Evolutionary conservation across 2,329 filamentous ascomycete genomes (phyloP), one percentile per base, ranked within the genome.

Genomic region (Fusarium floridanum): DNA sequence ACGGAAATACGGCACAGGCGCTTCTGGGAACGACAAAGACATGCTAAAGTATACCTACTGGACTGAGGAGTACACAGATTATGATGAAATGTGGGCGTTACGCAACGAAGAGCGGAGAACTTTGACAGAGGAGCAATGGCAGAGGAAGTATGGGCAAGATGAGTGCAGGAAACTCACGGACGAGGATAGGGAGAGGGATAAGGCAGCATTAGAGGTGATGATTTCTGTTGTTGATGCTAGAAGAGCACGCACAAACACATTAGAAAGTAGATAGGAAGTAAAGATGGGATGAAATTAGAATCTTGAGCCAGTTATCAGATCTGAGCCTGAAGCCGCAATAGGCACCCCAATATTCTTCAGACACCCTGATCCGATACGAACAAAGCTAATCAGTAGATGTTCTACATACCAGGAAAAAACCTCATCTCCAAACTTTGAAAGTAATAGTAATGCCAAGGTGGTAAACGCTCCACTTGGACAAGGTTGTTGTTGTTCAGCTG

Each of bases 21-120:
- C 20, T 4, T 14, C 41, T 29, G 24, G 61, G 10, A 9, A 12
- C n/a, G 32, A 24, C 17, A 20, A 27, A 1, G n/a, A 32, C 6
- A 32, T 68, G 10, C 62, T 70, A 2, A 20, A 20, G 20, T 70
- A 70, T 5, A 17, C 20, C 4, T 60, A 36, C 10, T 62, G 16
- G 22, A 34, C 14, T 3, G n/a, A 9, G 8, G 16, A 36, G 39
- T 61, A 48, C n/a, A 34, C 8, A 3, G 59, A 48, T 4, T 48
- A 61, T 16, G 59, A 61, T 12, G 39, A 48, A 3, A 11, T 61
- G 6, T 61, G 59, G 59, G 16, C n/a, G 2, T 12, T 16, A 2
- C 27, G 59, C 16, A 14, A 61, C 20, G 24, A 16, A 14, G n/a
- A 27, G 12, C 39, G 59, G 17, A 22, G 36, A 20, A 5, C 4